Conservation (phyloP, 208 protist species). For the Trypanosoma mega region DNA sequence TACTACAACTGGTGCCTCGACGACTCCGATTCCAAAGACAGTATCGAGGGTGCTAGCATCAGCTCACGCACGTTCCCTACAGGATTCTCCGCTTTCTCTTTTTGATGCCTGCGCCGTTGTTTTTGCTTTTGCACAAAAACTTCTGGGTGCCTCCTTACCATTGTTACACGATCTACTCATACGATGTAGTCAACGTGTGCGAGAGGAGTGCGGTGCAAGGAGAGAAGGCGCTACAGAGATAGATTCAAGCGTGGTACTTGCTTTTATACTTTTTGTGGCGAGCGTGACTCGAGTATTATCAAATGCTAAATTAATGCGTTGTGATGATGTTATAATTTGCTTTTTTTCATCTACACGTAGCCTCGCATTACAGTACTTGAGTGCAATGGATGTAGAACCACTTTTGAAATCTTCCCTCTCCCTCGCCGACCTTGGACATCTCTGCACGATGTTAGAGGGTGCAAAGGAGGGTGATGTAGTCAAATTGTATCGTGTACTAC, state of each 20-base stretch:
- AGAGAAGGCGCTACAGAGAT: background rate
- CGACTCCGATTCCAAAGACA: too few relatives aligned
- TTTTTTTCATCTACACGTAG: constrained; percentile 21
- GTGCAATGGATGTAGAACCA: background rate
- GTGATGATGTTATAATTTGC: background rate
- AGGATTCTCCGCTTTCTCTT: constrained; percentile 22
- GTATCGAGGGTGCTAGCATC: constrained; percentile 16
- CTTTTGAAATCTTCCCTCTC: too few relatives aligned
- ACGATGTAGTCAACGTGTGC: constrained; percentile 18
- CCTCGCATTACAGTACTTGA: constrained; percentile 4
- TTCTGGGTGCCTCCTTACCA: constrained; percentile 18
- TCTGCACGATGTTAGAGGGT: background rate
- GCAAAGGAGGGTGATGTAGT: background rate
- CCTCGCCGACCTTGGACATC: too few relatives aligned
- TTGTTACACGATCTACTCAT: constrained; percentile 27
- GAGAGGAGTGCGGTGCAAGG: background rate
- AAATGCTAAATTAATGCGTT: background rate
- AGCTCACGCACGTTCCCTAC: constrained; percentile 11
- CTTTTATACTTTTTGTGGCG: constrained; percentile 25
- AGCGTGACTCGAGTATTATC: constrained; percentile 8
- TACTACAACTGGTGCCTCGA: background rate
- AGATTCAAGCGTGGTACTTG: background rate
- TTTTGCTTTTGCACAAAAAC: constrained; percentile 25
- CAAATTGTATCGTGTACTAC: constrained; percentile 6
- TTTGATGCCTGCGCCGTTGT: constrained; percentile 22